These are phyloP conservation scores for Aspergillus fischeri DNA, from an alignment of 2,329 filamentous ascomycete genomes.

Conservation along the genomic window DNA sequence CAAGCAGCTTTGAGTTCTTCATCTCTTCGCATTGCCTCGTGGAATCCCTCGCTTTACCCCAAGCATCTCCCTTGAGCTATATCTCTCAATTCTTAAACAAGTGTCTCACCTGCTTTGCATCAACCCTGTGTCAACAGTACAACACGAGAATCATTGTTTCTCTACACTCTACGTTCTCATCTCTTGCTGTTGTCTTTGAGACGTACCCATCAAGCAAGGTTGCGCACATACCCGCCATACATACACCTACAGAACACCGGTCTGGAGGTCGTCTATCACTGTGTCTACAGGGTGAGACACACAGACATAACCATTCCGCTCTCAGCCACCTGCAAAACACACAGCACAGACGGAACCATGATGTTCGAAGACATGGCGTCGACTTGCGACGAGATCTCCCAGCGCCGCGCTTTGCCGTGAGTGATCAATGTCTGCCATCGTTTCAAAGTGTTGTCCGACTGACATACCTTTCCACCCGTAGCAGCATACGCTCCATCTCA, in stretches of 20 bases:
- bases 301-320: slow-evolving; percentile 11
- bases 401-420: slow-evolving; percentile 36
- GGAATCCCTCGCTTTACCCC: slow-evolving; percentile 16
- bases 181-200: neutral
- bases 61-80: neutral
- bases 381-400: slow-evolving; percentile 25
- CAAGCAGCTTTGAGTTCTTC: slow-evolving; percentile 20
- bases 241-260: neutral
- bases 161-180: neutral
- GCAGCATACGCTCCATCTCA: slow-evolving; percentile 22
- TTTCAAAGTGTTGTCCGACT: neutral
- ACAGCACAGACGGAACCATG: slow-evolving; percentile 5
- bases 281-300: neutral
- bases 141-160: neutral
- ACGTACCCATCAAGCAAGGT: slow-evolving; percentile 8
- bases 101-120: neutral
- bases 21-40: slow-evolving; percentile 22
- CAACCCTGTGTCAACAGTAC: neutral
- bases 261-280: neutral
- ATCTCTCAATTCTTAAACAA: neutral
- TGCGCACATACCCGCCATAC: slow-evolving; percentile 5
- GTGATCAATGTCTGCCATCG: slow-evolving; percentile 9
- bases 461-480: slow-evolving; percentile 6
- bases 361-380: slow-evolving; percentile 31
- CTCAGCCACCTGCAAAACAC: slow-evolving; percentile 1